A percentile compares a stretch with the other conserved stretches of the same genome.
Conservation (phyloP, 306 rosid species). For the Malus sylvestris region DNA sequence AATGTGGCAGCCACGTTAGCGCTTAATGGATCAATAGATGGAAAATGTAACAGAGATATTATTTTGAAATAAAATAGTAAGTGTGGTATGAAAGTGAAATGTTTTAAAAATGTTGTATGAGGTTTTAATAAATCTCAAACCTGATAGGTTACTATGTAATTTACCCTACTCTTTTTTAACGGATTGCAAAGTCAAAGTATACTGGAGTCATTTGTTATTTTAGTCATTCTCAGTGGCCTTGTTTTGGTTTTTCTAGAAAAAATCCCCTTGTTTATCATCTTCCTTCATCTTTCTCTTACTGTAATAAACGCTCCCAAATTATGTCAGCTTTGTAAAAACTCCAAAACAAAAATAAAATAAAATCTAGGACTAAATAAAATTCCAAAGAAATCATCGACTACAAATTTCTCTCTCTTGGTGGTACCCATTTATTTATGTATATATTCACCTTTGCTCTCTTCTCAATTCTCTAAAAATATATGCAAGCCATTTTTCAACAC, state of each 20-base stretch:
- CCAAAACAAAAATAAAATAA: background rate
- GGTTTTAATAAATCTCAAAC: no score
- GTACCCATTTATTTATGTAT: background rate
- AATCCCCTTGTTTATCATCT: background rate
- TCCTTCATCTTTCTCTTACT: background rate
- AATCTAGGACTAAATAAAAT: background rate
- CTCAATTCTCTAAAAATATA: background rate
- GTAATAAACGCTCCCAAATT: background rate
- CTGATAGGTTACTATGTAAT: no score
- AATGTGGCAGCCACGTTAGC: no score
- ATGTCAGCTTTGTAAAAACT: slow-evolving; percentile 5
- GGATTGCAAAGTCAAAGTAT: no score
- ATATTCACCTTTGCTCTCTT: slow-evolving; percentile 1
- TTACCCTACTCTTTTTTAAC: no score
- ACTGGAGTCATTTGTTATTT: background rate
- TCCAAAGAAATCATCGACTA: slow-evolving; percentile 5
- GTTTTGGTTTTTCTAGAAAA: background rate
- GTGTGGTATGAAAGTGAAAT: no score
- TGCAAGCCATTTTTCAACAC: background rate
- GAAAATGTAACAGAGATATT: no score
- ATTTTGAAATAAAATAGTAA: no score
- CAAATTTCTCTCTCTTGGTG: background rate
- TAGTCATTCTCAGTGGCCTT: background rate
- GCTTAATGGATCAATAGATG: no score
- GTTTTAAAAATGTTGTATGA: no score